These are phyloP conservation scores for Malassezia dermatis DNA, from an alignment of 1,284 basidiomycete genomes.

Conservation along the genomic window DNA sequence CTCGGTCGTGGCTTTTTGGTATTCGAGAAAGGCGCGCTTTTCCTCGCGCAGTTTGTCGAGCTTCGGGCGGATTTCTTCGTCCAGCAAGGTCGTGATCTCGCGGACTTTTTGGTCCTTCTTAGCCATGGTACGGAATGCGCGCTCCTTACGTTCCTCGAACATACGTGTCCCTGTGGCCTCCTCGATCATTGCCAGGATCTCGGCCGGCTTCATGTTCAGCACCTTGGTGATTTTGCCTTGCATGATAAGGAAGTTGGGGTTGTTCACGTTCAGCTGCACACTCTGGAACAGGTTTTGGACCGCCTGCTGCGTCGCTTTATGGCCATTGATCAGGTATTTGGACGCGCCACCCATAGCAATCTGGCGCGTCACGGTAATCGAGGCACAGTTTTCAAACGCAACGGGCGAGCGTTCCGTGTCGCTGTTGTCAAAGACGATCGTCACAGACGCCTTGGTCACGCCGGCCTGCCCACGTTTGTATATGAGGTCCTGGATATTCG, in stretches of 20 bases:
- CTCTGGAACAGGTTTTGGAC: constrained; percentile 92
- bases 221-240: constrained; percentile 71
- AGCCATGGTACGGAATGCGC: constrained; percentile 87
- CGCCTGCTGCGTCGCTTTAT: constrained; percentile 76
- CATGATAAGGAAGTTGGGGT: constrained; percentile 99
- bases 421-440: constrained; percentile 98
- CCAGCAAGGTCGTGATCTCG: constrained; percentile 59
- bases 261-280: constrained; percentile 98
- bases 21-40: constrained; percentile 79
- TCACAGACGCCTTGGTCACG: constrained; percentile 91
- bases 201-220: constrained; percentile 94
- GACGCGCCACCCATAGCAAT: constrained; percentile 88
- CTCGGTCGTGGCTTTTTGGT: constrained; percentile 78
- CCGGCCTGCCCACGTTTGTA: constrained; percentile 97
- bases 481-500: constrained; percentile 92
- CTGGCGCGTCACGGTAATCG: constrained; percentile 94
- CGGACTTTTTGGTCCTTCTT: constrained; percentile 96
- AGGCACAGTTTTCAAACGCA: constrained; percentile 69
- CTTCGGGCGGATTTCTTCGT: constrained; percentile 89
- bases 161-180: constrained; percentile 97
- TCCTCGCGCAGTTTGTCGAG: constrained; percentile 80
- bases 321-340: constrained; percentile 96
- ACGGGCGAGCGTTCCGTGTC: constrained; percentile 75
- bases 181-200: constrained; percentile 96
- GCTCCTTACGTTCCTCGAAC: constrained; percentile 98